These are phyloP conservation scores for Flaveria sonorensis DNA, from an alignment of 129 eudicot genomes.

Conservation along the genomic window DNA sequence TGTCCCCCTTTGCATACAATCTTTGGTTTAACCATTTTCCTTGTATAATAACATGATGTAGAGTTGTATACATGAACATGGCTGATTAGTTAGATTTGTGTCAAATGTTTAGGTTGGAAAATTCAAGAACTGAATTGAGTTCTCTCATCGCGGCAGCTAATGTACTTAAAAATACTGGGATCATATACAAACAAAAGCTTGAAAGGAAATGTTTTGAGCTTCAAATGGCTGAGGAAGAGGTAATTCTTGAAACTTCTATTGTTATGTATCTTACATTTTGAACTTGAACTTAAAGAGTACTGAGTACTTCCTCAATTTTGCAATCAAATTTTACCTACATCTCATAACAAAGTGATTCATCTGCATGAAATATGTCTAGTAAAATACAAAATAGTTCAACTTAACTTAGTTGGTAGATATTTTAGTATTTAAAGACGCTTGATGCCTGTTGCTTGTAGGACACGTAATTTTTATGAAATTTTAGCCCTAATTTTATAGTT, in stretches of 20 bases:
- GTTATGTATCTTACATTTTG: slow-evolving; percentile 4
- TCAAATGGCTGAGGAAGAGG: slow-evolving; percentile 83
- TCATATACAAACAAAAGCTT: slow-evolving; percentile 52
- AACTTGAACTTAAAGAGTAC: neutral
- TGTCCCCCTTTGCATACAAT: neutral
- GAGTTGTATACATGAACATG: neutral
- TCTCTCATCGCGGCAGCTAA: slow-evolving; percentile 52
- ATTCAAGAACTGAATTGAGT: slow-evolving; percentile 43
- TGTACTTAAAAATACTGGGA: slow-evolving; percentile 42
- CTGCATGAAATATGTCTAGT: slow-evolving; percentile 9
- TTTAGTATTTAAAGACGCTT: neutral
- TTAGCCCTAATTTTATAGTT: neutral
- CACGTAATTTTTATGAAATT: neutral
- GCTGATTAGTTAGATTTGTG: slow-evolving; percentile 24
- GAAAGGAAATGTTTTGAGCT: slow-evolving; percentile 66
- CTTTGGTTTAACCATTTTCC: neutral
- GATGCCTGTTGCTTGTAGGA: neutral
- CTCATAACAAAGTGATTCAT: neutral
- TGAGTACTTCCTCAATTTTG: slow-evolving; percentile 11
- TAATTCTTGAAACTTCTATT: slow-evolving; percentile 27
- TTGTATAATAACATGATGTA: neutral
- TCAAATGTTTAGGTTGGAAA: slow-evolving; percentile 53
- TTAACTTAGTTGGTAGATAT: neutral
- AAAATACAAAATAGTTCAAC: slow-evolving; percentile 3
- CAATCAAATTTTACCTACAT: slow-evolving; percentile 1